Percentiles rank a stretch among this genome's conserved stretches.
Evolutionary conservation across 306 rosid species (phyloP).

Genomic region (Prinsepia uniflora): DNA sequence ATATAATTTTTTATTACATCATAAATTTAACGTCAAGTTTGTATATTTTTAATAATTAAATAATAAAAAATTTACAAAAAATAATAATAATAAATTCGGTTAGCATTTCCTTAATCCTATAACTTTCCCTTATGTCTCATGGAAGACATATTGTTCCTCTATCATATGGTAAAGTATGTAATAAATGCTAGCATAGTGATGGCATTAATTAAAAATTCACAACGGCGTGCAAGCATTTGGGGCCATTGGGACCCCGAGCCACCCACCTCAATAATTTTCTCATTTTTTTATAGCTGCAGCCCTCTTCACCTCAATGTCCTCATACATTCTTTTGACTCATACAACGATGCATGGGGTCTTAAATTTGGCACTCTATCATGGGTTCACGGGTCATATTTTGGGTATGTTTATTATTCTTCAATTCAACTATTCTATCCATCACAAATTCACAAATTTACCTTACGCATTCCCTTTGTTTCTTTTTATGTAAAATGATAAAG

Average conservation of each 20-base stretch:
- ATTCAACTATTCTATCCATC: neutral
- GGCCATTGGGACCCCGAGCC: neutral
- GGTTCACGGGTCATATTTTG: neutral
- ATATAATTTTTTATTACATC: too few species aligned
- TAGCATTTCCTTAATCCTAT: too few species aligned
- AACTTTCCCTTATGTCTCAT: neutral
- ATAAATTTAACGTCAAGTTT: too few species aligned
- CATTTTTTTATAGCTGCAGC: neutral
- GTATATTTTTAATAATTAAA: too few species aligned
- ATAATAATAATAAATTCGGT: too few species aligned
- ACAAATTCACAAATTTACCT: too few species aligned
- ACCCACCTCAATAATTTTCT: slow-evolving; percentile 23
- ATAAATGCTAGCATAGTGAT: neutral
- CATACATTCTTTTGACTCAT: slow-evolving; percentile 4
- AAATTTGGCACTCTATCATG: neutral
- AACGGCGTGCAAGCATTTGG: neutral
- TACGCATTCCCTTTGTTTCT: neutral
- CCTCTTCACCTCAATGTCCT: too few species aligned
- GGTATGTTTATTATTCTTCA: neutral
- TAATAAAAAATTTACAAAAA: too few species aligned
- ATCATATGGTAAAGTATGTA: neutral
- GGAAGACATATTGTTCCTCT: neutral
- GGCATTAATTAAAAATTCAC: neutral
- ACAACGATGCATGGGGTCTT: neutral
- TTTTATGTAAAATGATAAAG: too few species aligned